phyloP scores from a whole-genome alignment of 2,329 filamentous ascomycete species.

The Aureobasidium sp. region DNA sequence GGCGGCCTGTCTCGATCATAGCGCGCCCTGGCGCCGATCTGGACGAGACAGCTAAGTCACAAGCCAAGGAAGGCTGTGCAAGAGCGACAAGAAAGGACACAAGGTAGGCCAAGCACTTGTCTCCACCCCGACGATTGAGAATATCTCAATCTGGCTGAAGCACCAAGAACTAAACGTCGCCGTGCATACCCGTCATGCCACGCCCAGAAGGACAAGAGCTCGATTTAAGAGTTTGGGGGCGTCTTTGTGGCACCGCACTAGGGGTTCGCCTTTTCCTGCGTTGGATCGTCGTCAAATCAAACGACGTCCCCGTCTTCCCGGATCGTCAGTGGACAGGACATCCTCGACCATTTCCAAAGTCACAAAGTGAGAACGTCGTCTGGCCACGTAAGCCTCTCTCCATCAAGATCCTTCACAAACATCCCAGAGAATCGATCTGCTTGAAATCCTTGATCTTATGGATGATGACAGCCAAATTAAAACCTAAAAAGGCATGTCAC shows the following conservation, averaged over 20 bases:
- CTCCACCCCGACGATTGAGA: background rate
- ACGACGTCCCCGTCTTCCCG: background rate
- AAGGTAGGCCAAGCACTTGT: slow-evolving; percentile 8
- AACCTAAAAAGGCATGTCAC: background rate
- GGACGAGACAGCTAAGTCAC: background rate
- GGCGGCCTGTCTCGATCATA: slow-evolving; percentile 6
- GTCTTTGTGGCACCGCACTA: slow-evolving; percentile 7
- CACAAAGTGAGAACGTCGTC: background rate
- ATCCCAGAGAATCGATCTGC: background rate
- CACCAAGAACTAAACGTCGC: background rate
- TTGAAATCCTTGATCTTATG: background rate
- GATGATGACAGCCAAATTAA: background rate
- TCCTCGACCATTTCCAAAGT: background rate
- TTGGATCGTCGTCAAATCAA: slow-evolving; percentile 2
- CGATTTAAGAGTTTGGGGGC: slow-evolving; percentile 1
- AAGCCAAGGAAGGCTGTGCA: slow-evolving; percentile 12
- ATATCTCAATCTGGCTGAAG: background rate
- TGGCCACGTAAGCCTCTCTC: background rate
- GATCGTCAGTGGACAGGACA: background rate
- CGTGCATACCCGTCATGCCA: slow-evolving; percentile 2
- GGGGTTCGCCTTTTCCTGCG: slow-evolving; percentile 9
- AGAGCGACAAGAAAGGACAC: background rate
- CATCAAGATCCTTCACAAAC: background rate
- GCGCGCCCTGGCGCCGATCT: slow-evolving; percentile 2
- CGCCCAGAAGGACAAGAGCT: slow-evolving; percentile 3